A percentile compares a stretch with the other conserved stretches of the same genome.
Evolutionary conservation across 1,284 basidiomycete species (phyloP).

Genomic region (Amylostereum chailletii): DNA sequence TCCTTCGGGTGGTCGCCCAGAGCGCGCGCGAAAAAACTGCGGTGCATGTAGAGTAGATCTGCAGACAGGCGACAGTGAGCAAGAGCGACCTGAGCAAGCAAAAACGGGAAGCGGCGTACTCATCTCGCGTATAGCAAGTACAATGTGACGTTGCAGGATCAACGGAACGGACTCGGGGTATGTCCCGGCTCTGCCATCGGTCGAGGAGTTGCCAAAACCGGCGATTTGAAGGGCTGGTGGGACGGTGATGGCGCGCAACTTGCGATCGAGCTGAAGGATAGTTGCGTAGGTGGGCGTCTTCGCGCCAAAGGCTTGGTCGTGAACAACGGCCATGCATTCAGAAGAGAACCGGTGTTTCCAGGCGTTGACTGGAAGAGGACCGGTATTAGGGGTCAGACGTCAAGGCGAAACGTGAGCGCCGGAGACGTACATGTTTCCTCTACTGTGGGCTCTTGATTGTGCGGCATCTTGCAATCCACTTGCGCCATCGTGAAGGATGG

Average conservation of each 20-base stretch:
- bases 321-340: slow-evolving; percentile 51
- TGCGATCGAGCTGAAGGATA: slow-evolving; percentile 55
- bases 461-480: slow-evolving; percentile 51
- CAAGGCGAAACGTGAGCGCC: slow-evolving; percentile 35
- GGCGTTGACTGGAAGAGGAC: slow-evolving; percentile 33
- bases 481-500: slow-evolving; percentile 53
- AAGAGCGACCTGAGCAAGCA: slow-evolving; percentile 7
- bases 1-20: slow-evolving; percentile 52
- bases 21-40: slow-evolving; percentile 63
- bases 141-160: slow-evolving; percentile 55
- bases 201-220: slow-evolving; percentile 46
- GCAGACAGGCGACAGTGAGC: background rate
- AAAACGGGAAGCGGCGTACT: slow-evolving; percentile 27
- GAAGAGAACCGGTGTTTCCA: slow-evolving; percentile 60
- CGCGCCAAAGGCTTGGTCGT: slow-evolving; percentile 59
- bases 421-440: slow-evolving; percentile 53
- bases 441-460: slow-evolving; percentile 35
- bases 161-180: slow-evolving; percentile 36
- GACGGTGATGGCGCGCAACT: slow-evolving; percentile 49
- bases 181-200: slow-evolving; percentile 22
- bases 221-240: slow-evolving; percentile 59
- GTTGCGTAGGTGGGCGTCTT: slow-evolving; percentile 49
- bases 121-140: slow-evolving; percentile 58
- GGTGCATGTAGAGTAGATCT: slow-evolving; percentile 67
- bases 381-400: slow-evolving; percentile 8